These are phyloP conservation scores for Coffea eugenioides DNA, from an alignment of 257 asterid species.

Conservation along the genomic window DNA sequence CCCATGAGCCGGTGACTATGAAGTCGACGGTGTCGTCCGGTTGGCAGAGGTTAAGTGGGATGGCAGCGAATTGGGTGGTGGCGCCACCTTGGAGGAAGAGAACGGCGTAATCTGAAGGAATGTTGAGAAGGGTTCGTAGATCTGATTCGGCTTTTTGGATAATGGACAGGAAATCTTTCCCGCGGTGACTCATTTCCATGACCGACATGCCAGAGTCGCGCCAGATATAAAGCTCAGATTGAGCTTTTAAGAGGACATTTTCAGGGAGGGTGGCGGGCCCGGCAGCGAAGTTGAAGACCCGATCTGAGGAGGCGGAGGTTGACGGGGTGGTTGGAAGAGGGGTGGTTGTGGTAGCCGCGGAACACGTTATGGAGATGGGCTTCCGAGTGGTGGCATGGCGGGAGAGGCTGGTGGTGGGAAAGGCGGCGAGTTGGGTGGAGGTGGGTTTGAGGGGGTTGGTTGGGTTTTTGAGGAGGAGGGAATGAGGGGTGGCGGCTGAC, in stretches of 20 bases:
- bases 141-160: slow-evolving; percentile 87
- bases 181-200: slow-evolving; percentile 99
- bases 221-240: slow-evolving; percentile 86
- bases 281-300: slow-evolving; percentile 94
- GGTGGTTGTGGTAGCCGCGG: slow-evolving; percentile 34
- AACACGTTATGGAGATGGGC: slow-evolving; percentile 47
- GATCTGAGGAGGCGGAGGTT: slow-evolving; percentile 55
- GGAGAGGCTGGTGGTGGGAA: slow-evolving; percentile 41
- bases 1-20: slow-evolving; percentile 91
- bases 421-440: slow-evolving; percentile 42
- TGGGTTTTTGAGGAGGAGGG: slow-evolving; percentile 29
- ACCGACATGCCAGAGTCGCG: slow-evolving; percentile 91
- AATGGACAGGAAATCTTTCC: slow-evolving; percentile 82
- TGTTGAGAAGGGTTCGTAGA: slow-evolving; percentile 65
- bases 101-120: slow-evolving; percentile 67
- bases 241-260: slow-evolving; percentile 76
- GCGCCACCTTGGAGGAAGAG: slow-evolving; percentile 98
- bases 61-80: slow-evolving; percentile 77
- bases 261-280: slow-evolving; percentile 94
- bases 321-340: slow-evolving; percentile 40
- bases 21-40: slow-evolving; percentile 64
- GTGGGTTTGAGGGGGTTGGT: slow-evolving; percentile 20
- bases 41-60: slow-evolving; percentile 73
- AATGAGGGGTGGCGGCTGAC: slow-evolving; percentile 40
- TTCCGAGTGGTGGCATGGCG: slow-evolving; percentile 22